These are phyloP conservation scores for Kwoniella shandongensis DNA, from an alignment of 768 basidiomycete species.

Conservation along the genomic window DNA sequence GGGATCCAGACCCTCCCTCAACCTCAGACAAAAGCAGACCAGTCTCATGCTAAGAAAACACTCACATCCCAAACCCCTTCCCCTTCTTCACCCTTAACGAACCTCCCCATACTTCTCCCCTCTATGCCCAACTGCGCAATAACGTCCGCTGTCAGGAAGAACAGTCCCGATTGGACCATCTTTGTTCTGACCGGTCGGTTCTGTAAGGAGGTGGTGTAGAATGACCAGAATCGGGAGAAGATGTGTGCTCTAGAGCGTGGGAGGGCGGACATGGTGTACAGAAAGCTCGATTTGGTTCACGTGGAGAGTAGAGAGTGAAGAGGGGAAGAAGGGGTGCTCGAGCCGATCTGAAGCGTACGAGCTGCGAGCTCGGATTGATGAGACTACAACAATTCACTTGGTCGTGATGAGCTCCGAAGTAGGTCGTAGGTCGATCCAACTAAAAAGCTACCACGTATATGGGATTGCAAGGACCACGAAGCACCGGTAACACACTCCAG, in stretches of 20 bases:
- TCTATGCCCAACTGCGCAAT: constrained; percentile 50
- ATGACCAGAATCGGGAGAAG: constrained; percentile 29
- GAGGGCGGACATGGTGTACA: constrained; percentile 6
- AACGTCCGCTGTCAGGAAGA: constrained; percentile 43
- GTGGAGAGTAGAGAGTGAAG: not conserved
- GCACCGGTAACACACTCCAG: too few species aligned
- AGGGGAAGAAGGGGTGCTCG: too few species aligned
- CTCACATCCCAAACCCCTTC: constrained; percentile 35
- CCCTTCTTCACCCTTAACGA: constrained; percentile 12
- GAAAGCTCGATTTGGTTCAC: not conserved
- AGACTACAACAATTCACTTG: too few species aligned
- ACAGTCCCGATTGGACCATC: constrained; percentile 41
- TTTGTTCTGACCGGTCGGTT: constrained; percentile 44
- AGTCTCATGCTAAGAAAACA: not conserved
- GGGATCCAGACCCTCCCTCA: too few species aligned
- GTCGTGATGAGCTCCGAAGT: too few species aligned
- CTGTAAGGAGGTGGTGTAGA: constrained; percentile 25
- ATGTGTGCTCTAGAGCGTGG: constrained; percentile 9
- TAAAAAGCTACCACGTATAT: too few species aligned
- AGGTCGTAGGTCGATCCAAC: too few species aligned
- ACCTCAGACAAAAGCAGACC: not conserved
- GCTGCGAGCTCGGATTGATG: too few species aligned
- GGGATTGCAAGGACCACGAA: too few species aligned
- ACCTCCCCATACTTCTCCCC: constrained; percentile 25
- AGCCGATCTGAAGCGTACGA: too few species aligned